A percentile compares a stretch with the other conserved stretches of the same genome.
Evolutionary conservation across 768 basidiomycete genomes (phyloP).

Genomic region (Kwoniella heveanensis): DNA sequence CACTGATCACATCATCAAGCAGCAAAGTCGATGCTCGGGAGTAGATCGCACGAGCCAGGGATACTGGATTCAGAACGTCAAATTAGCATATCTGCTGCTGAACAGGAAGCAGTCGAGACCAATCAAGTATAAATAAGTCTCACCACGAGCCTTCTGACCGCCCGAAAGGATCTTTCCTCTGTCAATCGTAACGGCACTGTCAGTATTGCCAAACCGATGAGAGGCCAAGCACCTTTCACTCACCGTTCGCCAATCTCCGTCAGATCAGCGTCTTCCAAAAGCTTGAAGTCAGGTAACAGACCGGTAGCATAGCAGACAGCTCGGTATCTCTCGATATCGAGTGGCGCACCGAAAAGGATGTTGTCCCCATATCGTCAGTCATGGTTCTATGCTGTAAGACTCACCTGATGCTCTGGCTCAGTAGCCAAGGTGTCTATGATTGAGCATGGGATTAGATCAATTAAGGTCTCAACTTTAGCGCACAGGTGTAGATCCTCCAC

Average conservation of each 20-base stretch:
- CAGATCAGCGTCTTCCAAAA: conserved; percentile 66
- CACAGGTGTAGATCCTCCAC: too few relatives aligned
- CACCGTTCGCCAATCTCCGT: conserved; percentile 72
- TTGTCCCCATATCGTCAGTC: conserved; percentile 57
- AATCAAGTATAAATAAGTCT: background rate
- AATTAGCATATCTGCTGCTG: background rate
- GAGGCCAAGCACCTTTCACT: background rate
- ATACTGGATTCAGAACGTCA: conserved; percentile 52
- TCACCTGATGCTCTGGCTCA: conserved; percentile 42
- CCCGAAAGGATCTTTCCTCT: conserved; percentile 57
- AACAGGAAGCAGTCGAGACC: background rate
- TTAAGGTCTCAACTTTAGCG: too few relatives aligned
- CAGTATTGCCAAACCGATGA: background rate
- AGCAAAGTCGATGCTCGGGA: conserved; percentile 66
- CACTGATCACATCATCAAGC: conserved; percentile 69
- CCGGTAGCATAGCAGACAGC: conserved; percentile 22
- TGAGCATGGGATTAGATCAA: too few relatives aligned
- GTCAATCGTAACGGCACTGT: background rate
- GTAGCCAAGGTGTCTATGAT: conserved; percentile 42
- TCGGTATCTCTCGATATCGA: conserved; percentile 58
- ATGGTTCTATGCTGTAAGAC: background rate
- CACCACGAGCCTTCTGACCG: conserved; percentile 64
- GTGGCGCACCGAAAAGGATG: conserved; percentile 60
- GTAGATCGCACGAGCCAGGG: conserved; percentile 66
- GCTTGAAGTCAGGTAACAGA: conserved; percentile 58